Evolutionary conservation across 257 asterid species (phyloP).

Genomic region (Primulina tabacum): DNA sequence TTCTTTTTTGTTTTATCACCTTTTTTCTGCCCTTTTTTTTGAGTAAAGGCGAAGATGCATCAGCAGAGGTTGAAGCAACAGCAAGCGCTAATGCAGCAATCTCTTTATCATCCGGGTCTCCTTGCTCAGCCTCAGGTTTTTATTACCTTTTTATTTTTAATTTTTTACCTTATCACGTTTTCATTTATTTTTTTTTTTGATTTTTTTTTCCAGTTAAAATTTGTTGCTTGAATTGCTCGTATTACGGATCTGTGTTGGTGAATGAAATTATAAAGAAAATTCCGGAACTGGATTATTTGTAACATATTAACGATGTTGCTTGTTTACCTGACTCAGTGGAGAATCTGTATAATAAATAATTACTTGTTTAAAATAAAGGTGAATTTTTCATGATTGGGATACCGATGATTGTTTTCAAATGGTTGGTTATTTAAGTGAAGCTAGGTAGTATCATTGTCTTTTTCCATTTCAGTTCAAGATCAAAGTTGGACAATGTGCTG

Average conservation of each 20-base stretch:
- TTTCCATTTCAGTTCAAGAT: background rate
- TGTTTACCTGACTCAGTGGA: constrained; percentile 1
- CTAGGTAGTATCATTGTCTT: background rate
- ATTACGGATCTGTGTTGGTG: background rate
- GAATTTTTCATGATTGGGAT: background rate
- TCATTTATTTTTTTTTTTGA: background rate
- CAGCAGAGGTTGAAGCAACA: constrained; percentile 68
- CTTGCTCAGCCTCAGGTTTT: constrained; percentile 68
- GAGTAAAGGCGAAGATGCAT: constrained; percentile 37
- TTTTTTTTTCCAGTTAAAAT: background rate
- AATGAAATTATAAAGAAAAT: background rate
- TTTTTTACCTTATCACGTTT: no score
- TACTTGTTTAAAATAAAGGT: background rate
- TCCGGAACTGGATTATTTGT: background rate
- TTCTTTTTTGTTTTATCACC: background rate
- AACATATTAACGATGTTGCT: background rate
- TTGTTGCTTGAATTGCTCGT: background rate
- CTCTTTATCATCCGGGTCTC: constrained; percentile 75
- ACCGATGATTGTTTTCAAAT: background rate
- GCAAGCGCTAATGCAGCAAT: constrained; percentile 77
- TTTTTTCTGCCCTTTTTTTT: background rate
- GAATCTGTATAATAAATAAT: background rate
- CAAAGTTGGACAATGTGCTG: background rate
- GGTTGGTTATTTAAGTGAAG: constrained; percentile 3
- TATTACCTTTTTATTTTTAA: background rate